Base-by-base conservation (phyloP, 164 flowering plant species). In the Platanus orientalis region DNA sequence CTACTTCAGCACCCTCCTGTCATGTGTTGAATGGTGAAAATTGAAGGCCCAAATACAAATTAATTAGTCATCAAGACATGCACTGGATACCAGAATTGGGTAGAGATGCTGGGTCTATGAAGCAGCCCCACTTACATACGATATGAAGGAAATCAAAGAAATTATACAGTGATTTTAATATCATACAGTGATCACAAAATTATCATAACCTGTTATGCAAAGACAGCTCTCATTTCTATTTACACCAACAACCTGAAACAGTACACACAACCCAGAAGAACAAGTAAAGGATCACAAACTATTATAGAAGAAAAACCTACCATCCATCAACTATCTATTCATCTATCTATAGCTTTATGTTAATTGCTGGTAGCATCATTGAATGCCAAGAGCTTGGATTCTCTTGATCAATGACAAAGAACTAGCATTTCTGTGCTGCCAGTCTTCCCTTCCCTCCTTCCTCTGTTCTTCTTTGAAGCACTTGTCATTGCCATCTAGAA, bases 351-450 rank as follows among this genome's bases (percentile, higher is more conserved):
- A 48, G 6, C 23, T 6, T 19, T 9, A 47, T n/a, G 14, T 47
- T 25, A 27, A 11, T 4, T 54, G 20, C 51, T 39, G 30, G 52
- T 20, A 17, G 30, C 50, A 47, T 84, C 75, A 91, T 13, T 88
- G 90, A 62, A 94, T 82, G 34, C 97, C 97, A 23, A 94, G 83
- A 72, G 96, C 94, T 73, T 92, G 88, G 32, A 92, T 86, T 69
- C 89, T 81, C 66, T 73, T 85, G 42, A 89, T 66, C 69, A 84
- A 61, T 40, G 83, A 75, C 77, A 92, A 60, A 54, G 96, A 83
- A 64, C 57, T 28, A 23, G 65, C 81, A 73, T 92, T 81, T 55
- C 69, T 76, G 24, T 64, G 63, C 59, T 64, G 80, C 96, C 97
- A 92, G 59, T 81, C 92, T 61, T 86, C 83, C 45, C 28, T 59